A percentile compares a stretch with the other conserved stretches of the same genome.
Conservation (phyloP, 306 rosid species). For the Casuarina equisetifolia region DNA sequence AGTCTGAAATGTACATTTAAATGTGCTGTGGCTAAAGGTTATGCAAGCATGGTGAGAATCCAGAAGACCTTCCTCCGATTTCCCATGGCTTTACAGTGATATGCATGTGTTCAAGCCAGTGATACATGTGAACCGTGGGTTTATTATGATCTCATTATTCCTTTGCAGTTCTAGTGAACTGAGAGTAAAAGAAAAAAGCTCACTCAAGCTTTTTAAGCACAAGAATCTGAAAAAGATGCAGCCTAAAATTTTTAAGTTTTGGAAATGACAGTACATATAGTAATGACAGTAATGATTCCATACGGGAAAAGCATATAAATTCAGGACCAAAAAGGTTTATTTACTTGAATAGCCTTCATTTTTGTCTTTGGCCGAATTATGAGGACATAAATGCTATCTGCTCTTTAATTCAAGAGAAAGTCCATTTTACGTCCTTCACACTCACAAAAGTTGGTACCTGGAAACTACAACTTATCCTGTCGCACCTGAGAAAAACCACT, state of each 20-base stretch:
- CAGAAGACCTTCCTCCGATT: neutral
- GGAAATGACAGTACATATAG: neutral
- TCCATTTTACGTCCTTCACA: neutral
- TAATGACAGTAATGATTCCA: neutral
- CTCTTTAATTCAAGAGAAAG: neutral
- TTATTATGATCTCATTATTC: neutral
- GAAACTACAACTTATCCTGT: neutral
- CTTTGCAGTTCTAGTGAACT: neutral
- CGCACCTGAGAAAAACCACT: neutral
- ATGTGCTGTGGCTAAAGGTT: neutral
- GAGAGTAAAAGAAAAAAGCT: neutral
- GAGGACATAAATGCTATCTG: neutral
- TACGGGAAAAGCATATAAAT: no score
- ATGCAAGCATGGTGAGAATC: neutral
- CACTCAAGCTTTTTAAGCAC: neutral
- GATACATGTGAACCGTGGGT: neutral
- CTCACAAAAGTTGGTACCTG: neutral
- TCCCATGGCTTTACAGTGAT: neutral
- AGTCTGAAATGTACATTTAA: neutral
- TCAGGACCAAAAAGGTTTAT: neutral
- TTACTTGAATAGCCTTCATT: neutral
- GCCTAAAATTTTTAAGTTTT: neutral
- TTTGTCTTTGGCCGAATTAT: neutral
- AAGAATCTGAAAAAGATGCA: neutral
- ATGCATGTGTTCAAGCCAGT: neutral